Conservation (phyloP, 495 filamentous ascomycete genomes). For the Halenospora varia region DNA sequence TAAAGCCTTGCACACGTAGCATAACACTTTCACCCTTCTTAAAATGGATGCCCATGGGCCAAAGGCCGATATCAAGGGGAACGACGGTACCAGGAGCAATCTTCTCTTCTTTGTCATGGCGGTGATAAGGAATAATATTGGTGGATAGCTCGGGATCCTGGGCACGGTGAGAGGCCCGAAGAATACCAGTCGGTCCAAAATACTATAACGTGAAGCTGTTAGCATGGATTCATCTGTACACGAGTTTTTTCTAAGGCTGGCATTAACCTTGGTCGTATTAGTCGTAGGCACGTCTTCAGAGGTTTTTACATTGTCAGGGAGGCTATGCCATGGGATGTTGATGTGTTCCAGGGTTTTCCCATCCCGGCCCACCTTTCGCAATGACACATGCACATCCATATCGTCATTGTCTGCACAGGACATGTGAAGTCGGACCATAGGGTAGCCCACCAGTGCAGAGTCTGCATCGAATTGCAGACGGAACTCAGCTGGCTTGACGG, state of each 20-base stretch:
- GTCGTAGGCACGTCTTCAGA: too few species aligned
- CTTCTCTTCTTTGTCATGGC: neutral
- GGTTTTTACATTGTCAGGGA: too few species aligned
- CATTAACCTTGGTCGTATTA: constrained; percentile 30
- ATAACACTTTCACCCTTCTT: neutral
- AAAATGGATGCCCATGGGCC: neutral
- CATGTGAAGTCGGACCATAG: constrained; percentile 31
- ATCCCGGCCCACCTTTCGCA: constrained; percentile 35
- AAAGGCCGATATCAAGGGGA: neutral
- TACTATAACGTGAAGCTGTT: too few species aligned
- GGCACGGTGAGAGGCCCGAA: constrained; percentile 33
- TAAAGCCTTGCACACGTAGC: too few species aligned
- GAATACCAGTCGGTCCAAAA: constrained; percentile 31
- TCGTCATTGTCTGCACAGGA: constrained; percentile 36
- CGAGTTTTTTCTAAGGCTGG: too few species aligned
- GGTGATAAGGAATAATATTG: neutral
- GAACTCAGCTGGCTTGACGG: constrained; percentile 18
- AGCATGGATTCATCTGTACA: too few species aligned
- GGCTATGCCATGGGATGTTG: too few species aligned
- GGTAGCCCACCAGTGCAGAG: constrained; percentile 25
- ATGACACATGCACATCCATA: constrained; percentile 34
- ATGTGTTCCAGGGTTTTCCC: constrained; percentile 33
- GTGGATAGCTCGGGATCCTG: neutral
- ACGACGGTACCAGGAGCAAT: neutral
- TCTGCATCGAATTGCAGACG: constrained; percentile 28